Evolutionary conservation across 2,329 filamentous ascomycete species (phyloP), one percentile per base, ranked within the genome.

Genomic region (Dendryphion nanum): DNA sequence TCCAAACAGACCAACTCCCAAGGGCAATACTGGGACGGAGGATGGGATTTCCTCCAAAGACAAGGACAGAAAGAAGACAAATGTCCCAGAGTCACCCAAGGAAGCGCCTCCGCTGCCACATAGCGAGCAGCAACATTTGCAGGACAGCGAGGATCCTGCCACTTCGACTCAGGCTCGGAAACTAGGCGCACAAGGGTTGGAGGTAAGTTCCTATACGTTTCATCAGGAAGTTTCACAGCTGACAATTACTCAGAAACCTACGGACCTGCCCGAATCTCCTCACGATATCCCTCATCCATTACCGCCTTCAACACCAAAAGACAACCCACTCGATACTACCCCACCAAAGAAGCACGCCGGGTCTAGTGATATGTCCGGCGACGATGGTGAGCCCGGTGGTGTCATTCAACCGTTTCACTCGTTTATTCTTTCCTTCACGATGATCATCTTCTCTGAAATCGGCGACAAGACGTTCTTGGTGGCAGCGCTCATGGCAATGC

Each of bases 401-500:
- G 72, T 90, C 28, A 89, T 90, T 42, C 85, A 83, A 46, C 87
- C 88, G 14, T 73, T 83, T 56, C 91, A 98, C 66, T 97, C 93
- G 4, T 94, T 93, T 58, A 61, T 95, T 10, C 82, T 97, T 20
- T 95, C 93, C 13, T 82, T 96, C 43, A 91, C 90, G 41, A 98
- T 97, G 93, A 98, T 98, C 56, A 74, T 97, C 46, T 85, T 97
- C 55, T 96, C 91, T 32, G 93, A 98, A 66, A 82, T 98, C 55
- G 93, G 93, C 47, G 93, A 98, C 78, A 98, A 98, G 72, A 98
- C 93, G 0, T 98, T 98, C 73, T 77, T 98, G 30, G 89, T 98
- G 16, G 93, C 93, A 5, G 91, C 90, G 6, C 79, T 98, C 14
- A 98, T 98, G 93, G 93, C 93, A 10, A 98, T 98, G 93, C 93